Evolutionary conservation across 2,329 filamentous ascomycete genomes (phyloP), one percentile per base, ranked within the genome.

Genomic region (Epichloe amarillans): DNA sequence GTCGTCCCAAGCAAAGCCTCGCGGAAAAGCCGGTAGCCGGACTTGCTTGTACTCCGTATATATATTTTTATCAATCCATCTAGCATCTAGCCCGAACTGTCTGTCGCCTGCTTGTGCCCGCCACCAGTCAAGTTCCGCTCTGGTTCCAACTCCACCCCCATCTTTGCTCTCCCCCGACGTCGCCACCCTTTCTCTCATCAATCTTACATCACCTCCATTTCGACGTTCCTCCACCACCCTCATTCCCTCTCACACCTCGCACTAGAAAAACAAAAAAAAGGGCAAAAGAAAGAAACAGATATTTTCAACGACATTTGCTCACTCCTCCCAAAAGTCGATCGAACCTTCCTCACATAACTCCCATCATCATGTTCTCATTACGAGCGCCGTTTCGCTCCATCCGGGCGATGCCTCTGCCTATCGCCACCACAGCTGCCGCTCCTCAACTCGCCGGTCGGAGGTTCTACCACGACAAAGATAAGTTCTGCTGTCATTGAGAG

Each of bases 401-500:
- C 30, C 53, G 54, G 47, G 52, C 54, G 35, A 38, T 56, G 50
- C 50, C 54, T 17, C 49, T 48, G 49, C 49, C 54, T 48, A 46
- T 56, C 45, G 53, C 53, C 17, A 51, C 53, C 37, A 48, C 49
- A 23, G 39, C 47, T 3, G 37, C 37, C 30, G 51, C 52, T 17
- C 38, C 55, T 50, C 72, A 67, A 23, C 60, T 65, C 53, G 59
- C 64, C 39, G 63, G 69, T 45, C 66, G 65, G 36, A 65, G 72
- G 47, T 67, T 66, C 23, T 75, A 75, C 58, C 72, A 75, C 61
- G 72, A 74, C 62, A 74, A 74, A 65, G 72, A 57, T 57, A 46
- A 51, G 55, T 51, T 2, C 10, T 7, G 26, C 3, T 47, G 17
- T 15, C 19, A 37, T 12, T 23, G 21, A n/a, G 12, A 21, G 2